Evolutionary conservation across 2,329 filamentous ascomycete species (phyloP).

Genomic region (Trichoderma sp.): DNA sequence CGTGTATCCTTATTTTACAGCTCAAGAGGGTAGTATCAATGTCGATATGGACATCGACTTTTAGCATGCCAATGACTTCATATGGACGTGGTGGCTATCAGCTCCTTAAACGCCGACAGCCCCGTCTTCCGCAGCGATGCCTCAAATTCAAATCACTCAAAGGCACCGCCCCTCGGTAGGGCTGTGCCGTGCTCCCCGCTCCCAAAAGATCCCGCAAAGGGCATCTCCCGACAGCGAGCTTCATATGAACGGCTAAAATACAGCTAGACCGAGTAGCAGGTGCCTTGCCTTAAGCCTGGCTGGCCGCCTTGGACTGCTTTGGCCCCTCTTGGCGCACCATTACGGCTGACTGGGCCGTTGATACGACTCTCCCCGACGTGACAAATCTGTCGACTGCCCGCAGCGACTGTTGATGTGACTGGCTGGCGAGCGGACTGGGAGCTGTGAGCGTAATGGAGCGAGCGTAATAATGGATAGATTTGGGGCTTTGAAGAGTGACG

Average conservation of each 20-base stretch:
- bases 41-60: background rate
- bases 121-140: background rate
- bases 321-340: background rate
- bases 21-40: background rate
- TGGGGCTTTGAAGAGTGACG: background rate
- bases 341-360: slow-evolving; percentile 1
- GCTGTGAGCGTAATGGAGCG: background rate
- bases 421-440: slow-evolving; percentile 2
- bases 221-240: background rate
- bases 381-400: background rate
- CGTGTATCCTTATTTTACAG: background rate
- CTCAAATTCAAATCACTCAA: background rate
- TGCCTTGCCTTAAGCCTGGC: background rate
- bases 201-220: background rate
- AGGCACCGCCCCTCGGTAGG: slow-evolving; percentile 2
- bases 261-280: background rate
- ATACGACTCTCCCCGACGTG: background rate
- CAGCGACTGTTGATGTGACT: background rate
- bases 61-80: background rate
- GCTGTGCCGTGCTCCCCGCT: slow-evolving; percentile 14
- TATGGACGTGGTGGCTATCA: background rate
- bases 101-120: background rate
- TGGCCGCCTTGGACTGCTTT: background rate
- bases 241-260: background rate
- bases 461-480: background rate